phyloP scores from a whole-genome alignment of 2,329 filamentous ascomycete genomes.

The Aureobasidium sp. region DNA sequence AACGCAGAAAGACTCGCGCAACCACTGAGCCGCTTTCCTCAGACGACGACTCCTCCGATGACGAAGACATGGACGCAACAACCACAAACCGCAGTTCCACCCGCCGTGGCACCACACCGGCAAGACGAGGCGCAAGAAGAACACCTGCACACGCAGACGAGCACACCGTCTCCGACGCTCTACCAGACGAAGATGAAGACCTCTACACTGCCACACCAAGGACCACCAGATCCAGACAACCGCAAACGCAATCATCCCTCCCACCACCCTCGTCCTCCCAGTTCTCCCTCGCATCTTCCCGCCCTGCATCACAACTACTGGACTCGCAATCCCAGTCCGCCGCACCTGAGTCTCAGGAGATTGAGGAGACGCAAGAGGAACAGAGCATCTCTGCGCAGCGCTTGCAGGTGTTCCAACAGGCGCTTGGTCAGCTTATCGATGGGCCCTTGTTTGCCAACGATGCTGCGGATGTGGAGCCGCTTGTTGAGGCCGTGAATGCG shows the following conservation, averaged over 20 bases:
- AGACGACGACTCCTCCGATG: conserved; percentile 47
- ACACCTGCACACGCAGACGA: conserved; percentile 18
- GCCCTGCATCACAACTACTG: conserved; percentile 63
- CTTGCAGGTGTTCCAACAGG: conserved; percentile 65
- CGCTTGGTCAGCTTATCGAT: conserved; percentile 74
- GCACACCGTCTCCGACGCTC: conserved; percentile 22
- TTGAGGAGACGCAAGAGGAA: conserved; percentile 27
- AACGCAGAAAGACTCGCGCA: conserved; percentile 68
- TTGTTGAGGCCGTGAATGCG: conserved; percentile 72
- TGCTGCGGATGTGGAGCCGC: conserved; percentile 61
- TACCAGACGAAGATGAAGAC: conserved; percentile 44
- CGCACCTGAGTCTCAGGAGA: conserved; percentile 15
- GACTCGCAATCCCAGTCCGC: conserved; percentile 37
- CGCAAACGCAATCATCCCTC: conserved; percentile 23
- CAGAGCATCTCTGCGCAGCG: conserved; percentile 50
- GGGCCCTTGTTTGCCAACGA: conserved; percentile 82
- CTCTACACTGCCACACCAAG: conserved; percentile 43
- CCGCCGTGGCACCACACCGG: conserved; percentile 20
- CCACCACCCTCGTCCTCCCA: conserved; percentile 41
- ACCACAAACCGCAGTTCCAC: conserved; percentile 29
- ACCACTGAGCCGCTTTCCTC: conserved; percentile 46
- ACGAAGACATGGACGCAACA: conserved; percentile 50
- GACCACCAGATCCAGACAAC: conserved; percentile 25
- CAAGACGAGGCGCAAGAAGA: neutral
- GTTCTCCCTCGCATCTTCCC: conserved; percentile 69